A percentile compares a stretch with the other conserved stretches of the same genome.
Evolutionary conservation across 1,139 yeast genomes (phyloP).

Genomic region (Zygosaccharomyces pseudobailii): DNA sequence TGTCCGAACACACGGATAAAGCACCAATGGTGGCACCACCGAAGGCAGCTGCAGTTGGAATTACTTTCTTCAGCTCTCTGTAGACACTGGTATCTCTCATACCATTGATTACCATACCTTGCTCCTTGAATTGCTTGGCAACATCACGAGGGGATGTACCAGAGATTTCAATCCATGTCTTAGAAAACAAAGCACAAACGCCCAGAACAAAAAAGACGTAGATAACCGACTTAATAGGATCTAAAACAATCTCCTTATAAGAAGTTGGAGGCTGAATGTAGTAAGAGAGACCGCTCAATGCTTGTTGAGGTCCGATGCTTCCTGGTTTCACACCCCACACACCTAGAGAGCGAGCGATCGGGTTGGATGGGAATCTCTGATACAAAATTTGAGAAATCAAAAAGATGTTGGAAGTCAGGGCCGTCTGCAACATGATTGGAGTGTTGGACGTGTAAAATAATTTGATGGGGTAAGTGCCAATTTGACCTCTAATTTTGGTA

Average conservation of each 20-base stretch:
- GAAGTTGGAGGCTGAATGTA: conserved; percentile 93
- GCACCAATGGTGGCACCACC: conserved; percentile 99
- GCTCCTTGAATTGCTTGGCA: conserved; percentile 96
- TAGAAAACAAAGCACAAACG: conserved; percentile 90
- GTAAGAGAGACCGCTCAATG: conserved; percentile 83
- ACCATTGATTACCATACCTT: conserved; percentile 94
- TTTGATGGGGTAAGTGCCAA: conserved; percentile 86
- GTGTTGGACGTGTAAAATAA: conserved; percentile 94
- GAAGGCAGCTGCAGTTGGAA: conserved; percentile 96
- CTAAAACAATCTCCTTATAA: conserved; percentile 74
- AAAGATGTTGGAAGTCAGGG: conserved; percentile 86
- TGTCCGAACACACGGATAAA: conserved; percentile 86
- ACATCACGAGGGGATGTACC: conserved; percentile 95
- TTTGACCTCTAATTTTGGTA: conserved; percentile 92
- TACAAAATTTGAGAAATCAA: conserved; percentile 88
- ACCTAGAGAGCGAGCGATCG: conserved; percentile 75
- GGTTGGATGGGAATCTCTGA: conserved; percentile 80
- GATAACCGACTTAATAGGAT: conserved; percentile 81
- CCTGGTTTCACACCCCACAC: conserved; percentile 87
- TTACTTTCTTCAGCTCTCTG: conserved; percentile 87
- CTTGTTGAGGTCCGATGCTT: conserved; percentile 70
- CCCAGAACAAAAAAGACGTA: conserved; percentile 80
- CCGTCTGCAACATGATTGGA: conserved; percentile 96
- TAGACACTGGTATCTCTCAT: conserved; percentile 92
- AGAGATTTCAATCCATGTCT: conserved; percentile 96